Evolutionary conservation across 1,284 basidiomycete species (phyloP).

Genomic region (Laetiporus sulphureus): DNA sequence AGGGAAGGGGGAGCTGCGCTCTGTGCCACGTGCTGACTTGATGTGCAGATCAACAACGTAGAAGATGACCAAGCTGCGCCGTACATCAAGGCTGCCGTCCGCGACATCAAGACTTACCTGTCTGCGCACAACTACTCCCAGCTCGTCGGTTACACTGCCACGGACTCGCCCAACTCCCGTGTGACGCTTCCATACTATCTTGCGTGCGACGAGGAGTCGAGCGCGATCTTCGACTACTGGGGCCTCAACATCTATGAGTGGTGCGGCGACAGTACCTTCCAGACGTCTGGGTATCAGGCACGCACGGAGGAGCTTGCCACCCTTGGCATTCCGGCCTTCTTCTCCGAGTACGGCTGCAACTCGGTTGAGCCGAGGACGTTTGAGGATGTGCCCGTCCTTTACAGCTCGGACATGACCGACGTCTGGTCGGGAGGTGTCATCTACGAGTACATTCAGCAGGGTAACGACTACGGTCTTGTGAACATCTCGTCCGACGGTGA

Average conservation of each 20-base stretch:
- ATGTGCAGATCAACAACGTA: conserved; percentile 1
- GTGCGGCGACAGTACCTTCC: conserved; percentile 6
- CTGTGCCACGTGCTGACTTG: background rate
- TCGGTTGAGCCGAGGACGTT: conserved; percentile 5
- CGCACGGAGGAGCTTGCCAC: conserved; percentile 6
- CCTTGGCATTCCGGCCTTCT: conserved; percentile 8
- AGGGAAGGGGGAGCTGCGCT: too few relatives aligned
- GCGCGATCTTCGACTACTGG: conserved; percentile 7
- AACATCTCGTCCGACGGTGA: conserved; percentile 4
- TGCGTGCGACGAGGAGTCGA: conserved; percentile 6
- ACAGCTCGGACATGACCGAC: conserved; percentile 6
- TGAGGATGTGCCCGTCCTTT: conserved; percentile 5
- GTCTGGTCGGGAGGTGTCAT: conserved; percentile 10
- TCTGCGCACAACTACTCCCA: conserved; percentile 5
- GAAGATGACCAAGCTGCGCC: conserved; percentile 5
- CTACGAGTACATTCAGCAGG: conserved; percentile 8
- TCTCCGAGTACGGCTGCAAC: conserved; percentile 9
- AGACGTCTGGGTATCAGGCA: conserved; percentile 5
- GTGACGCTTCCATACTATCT: conserved; percentile 7
- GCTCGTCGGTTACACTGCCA: conserved; percentile 8
- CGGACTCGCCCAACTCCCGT: conserved; percentile 8
- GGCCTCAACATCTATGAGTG: conserved; percentile 10
- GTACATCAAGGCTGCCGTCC: conserved; percentile 8
- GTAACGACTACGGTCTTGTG: conserved; percentile 7
- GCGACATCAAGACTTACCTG: conserved; percentile 7